Base-by-base conservation (phyloP, 2,329 filamentous ascomycete genomes). In the Trichoderma sp. region DNA sequence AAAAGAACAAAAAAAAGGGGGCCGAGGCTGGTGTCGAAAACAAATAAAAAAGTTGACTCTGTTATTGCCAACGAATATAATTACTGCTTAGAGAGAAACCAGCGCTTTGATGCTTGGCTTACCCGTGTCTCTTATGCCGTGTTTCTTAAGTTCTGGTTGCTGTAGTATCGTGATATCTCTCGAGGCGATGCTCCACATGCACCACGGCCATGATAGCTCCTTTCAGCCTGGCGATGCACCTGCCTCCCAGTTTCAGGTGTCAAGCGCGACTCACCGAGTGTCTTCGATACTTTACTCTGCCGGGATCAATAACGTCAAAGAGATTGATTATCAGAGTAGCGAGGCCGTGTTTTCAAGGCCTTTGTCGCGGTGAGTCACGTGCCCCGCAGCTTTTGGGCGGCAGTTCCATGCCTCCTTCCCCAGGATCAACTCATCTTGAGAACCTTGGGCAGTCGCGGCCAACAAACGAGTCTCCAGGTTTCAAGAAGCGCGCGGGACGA, bases 1-100 rank as follows among this genome's bases (percentile, higher is more conserved):
- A 51, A 65, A 65, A 61, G 66, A 59, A 66, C 34, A 58, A 67
- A 60, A 67, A 67, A 48, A 47, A 48, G 39, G 30, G 44, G 39
- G 54, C 39, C 65, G 48, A 56, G 64, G 61, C 45, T 19, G 41
- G 28, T 45, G 26, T 63, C 19, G 19, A 28, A 51, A 56, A 68
- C 62, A 57, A 71, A 50, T 21, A 30, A 64, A 63, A 73, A 73
- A 72, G 68, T 71, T 56, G 62, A 68, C 67, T 66, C 19, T 67
- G 67, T 57, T 67, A 68, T 67, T 69, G 63, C 60, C 61, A 69
- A 70, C 67, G 67, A 67, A 72, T 62, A 58, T 54, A 55, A 17
- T 1, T 39, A 39, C 10, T 9, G 3, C 10, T 34, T 28, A 61
- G 57, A 59, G 24, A 14, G 24, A 44, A 30, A 50, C 43, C 48